Base-by-base conservation (phyloP, 768 basidiomycete genomes). In the Wakefieldia striispora region DNA sequence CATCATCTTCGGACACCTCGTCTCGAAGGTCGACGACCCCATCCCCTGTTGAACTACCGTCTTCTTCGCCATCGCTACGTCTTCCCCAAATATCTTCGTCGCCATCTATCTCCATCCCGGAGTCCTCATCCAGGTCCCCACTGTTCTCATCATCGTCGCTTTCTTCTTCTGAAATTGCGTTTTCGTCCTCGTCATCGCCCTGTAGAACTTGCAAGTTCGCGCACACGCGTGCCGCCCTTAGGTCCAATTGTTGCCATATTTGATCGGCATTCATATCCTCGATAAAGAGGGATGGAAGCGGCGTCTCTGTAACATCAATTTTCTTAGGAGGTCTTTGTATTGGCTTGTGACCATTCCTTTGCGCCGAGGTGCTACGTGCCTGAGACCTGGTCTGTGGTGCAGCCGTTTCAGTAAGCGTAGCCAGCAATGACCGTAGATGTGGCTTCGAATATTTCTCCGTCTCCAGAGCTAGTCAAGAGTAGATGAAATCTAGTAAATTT, bases 171-270 rank as follows among this genome's bases (percentile, higher is more conserved):
- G 4, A 45, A 31, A 61, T 57, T 39, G 54, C 58, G 2, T 65
- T 66, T 54, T 66, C 72, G 16, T 57, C 65, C 14, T 70, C 72
- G n/a, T 59, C 67, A 8, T 74, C 75, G 23, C 78, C 82, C 47
- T 83, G 82, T 17, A 92, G 70, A 33, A 83, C 77, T 41, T 88
- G 79, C 36, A 95, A 70, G 43, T 87, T 78, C 36, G 79, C 77
- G 53, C 86, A 88, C 20, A 97, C 72, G 39, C 77, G 78, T 53
- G 82, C 78, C 14, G 84, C 74, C 38, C 91, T 75, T 46, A 99
- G 73, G 62, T 98, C 95, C 47, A 98, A 67, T 70, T 99, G 95
- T 35, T 85, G 86, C 95, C 95, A 99, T 23, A 97, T 74, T 66
- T 95, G 94, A 49, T 91, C 89, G 20, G 81, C 77, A 57, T 84